Evolutionary conservation across 371 early-diverging fungal genomes (phyloP).

Genomic region (Lichtheimia ornata): DNA sequence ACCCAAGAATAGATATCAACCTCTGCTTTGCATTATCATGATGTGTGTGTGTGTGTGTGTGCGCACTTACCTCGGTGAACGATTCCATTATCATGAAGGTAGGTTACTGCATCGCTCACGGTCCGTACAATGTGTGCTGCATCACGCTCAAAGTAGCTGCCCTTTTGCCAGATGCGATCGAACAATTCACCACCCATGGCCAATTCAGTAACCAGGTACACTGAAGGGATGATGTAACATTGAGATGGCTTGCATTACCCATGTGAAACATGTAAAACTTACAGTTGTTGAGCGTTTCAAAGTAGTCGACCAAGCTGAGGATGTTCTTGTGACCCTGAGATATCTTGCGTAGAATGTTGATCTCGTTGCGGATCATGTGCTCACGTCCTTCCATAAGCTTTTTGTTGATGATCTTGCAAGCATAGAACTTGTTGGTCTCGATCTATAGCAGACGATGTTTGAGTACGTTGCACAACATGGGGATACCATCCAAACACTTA

Average conservation of each 20-base stretch:
- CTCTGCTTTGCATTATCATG: too few species aligned
- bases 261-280: constrained; percentile 24
- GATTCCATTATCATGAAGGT: constrained; percentile 83
- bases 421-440: constrained; percentile 82
- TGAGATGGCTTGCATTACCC: background rate
- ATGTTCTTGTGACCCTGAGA: constrained; percentile 89
- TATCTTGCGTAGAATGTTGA: constrained; percentile 79
- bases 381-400: constrained; percentile 86
- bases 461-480: background rate
- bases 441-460: constrained; percentile 47
- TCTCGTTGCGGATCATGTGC: constrained; percentile 90
- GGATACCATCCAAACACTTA: constrained; percentile 16
- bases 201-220: constrained; percentile 90
- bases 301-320: constrained; percentile 86
- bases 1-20: too few species aligned
- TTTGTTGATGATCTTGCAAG: constrained; percentile 92
- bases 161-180: constrained; percentile 82
- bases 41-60: background rate
- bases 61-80: constrained; percentile 79
- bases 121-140: constrained; percentile 82
- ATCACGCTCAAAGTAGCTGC: constrained; percentile 83
- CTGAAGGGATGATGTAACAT: constrained; percentile 31
- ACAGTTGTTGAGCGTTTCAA: constrained; percentile 89
- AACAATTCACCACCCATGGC: constrained; percentile 92
- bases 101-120: constrained; percentile 76